Base-by-base conservation (phyloP, 495 filamentous ascomycete genomes). In the Hypoxylon crocopeplum region DNA sequence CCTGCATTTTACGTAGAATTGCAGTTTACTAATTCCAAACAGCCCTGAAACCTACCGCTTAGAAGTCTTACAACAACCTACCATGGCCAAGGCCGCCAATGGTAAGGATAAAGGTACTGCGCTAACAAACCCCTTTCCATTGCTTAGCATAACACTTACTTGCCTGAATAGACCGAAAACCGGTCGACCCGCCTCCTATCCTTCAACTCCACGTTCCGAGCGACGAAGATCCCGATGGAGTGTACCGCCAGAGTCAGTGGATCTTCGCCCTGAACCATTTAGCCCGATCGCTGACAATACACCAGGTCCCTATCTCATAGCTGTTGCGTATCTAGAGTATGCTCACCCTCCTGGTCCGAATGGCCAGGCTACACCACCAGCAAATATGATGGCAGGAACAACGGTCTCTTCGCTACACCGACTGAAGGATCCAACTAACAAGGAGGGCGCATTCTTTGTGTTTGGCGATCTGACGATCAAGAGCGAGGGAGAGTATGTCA, bases 361-460 rank as follows among this genome's bases (percentile, higher is more conserved):
- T 27, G 79, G 76, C 61, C 83, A 82, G 54, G 70, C 69, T 7
- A 84, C 81, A 25, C 79, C 86, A 8, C 80, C 96, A 39, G 85
- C 87, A 44, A 77, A 77, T 55, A 69, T 76, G 40, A 65, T 80
- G 60, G 69, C 73, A 20, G 94, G 94, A 17, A 91, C 89, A 16
- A 75, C 93, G 48, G 91, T 93, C 21, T 98, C 94, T 15, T 98
- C 94, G 19, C 82, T 97, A 46, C 93, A 98, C 75, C 84, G 91
- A 44, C 75, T 98, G 57, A 98, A 98, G 72, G 92, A 98, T 70
- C 84, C 88, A 11, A 85, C 93, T 69, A 96, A 98, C 72, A 84
- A 66, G 83, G 93, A 97, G 80, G 93, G 92, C 10, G 92, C 89
- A 1, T 98, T 95, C 77, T 98, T 98, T 57, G 90, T 98, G n/a